Base-by-base conservation (phyloP, 1,284 basidiomycete genomes). In the Ustilago vetiveriae region DNA sequence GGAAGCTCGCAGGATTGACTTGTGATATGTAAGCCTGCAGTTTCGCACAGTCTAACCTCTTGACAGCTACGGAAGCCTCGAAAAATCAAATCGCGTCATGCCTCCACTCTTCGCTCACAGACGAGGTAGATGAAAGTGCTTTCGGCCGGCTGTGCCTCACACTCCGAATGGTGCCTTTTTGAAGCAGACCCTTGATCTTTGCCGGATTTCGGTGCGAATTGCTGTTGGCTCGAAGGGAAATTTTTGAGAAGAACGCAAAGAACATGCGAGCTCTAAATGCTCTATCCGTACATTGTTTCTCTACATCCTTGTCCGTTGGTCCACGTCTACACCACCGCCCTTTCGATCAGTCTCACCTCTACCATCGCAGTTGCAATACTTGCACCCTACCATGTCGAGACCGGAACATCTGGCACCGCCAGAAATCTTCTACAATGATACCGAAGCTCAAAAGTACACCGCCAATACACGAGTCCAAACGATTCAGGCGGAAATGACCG, bases 401-500 rank as follows among this genome's bases (percentile, higher is more conserved):
- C 96, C 96, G 67, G 96, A 99, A 82, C 88, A 95, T 42, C 88
- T 91, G 82, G 94, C 94, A 23, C 96, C 96, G 33, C 95, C 96
- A 62, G 93, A 98, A 85, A 92, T 98, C 74, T 98, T 95, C 81
- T 99, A 99, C 87, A 93, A 92, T 57, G 95, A 98, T 82, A 85
- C 85, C 22, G 95, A 98, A 83, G 95, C 96, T 23, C 88, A 88
- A 82, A 99, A 99, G 85, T 99, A 99, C 82, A 97, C 96, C 0
- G 88, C 89, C 84, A 97, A 94, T 56, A 74, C 95, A 22, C 93
- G 96, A 56, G 93, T 97, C 70, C 94, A 98, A 82, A 90, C 91
- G 77, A 94, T 99, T 66, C 96, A 99, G 82, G 90, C 94, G 6
- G 90, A 96, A 75, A 98, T 99, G 96, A 97, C 95, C 6, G 91